Base-by-base conservation (phyloP, 495 filamentous ascomycete genomes). In the Pyrenopolyporus hunteri region DNA sequence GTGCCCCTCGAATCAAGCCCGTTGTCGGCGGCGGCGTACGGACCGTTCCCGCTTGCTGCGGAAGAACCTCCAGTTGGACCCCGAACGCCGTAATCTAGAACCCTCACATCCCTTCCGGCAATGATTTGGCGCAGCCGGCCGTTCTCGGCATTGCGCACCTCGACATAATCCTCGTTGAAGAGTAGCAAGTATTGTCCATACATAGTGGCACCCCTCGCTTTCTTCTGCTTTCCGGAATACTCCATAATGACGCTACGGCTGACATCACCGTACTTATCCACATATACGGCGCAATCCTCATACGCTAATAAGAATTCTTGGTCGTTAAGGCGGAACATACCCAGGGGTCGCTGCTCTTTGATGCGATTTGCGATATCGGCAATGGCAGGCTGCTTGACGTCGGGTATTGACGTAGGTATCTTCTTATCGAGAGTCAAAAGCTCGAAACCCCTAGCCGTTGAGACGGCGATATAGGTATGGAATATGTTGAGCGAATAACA, bases 391-490 rank as follows among this genome's bases (percentile, higher is more conserved):
- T 85, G 81, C 62, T 82, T 87, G 47, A 95, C 85, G 59, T 96
- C 90, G 1, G 94, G 95, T 20, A 99, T 89, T 10, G 87, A 91
- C 84, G 88, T 91, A 2, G 94, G 85, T 35, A 90, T 84, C 71
- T 99, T 99, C 77, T 96, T 97, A 73, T 99, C 94, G 22, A 99
- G 83, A 4, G 91, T 97, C 70, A 99, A 83, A 31, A 98, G 89
- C 73, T 99, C 94, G 64, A 99, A 91, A n/a, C 94, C 93, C 53
- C 89, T 89, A 19, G 89, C 83, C 2, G 94, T 98, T 16, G 90
- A 86, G 33, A 99, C 90, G 20, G 94, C 90, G 22, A 99, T 89
- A 49, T 89, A 92, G 0, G 85, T 88, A 73, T 97, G 91, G 83
- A 98, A 98, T 40, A 99, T 84, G 75, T 97, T 97, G 67, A 99